A percentile compares a stretch with the other conserved stretches of the same genome.
Conservation (phyloP, 768 basidiomycete genomes). For the Lactarius akahatsu region DNA sequence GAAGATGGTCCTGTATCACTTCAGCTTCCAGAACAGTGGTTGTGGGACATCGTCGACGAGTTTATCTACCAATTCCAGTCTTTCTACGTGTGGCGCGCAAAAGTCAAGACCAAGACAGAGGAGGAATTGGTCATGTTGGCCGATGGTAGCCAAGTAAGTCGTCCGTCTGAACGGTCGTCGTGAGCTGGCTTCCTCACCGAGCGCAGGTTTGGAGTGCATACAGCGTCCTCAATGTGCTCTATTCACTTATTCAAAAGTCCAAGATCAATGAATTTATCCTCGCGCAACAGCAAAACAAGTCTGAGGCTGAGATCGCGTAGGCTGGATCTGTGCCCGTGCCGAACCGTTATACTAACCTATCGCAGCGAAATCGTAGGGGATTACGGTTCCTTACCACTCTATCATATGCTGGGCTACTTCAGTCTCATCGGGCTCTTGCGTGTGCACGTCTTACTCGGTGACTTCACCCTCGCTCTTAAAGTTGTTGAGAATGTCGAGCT, state of each 20-base stretch:
- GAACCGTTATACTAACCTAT: constrained; percentile 6
- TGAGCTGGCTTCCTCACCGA: background rate
- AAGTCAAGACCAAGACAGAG: constrained; percentile 79
- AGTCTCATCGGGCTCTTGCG: constrained; percentile 92
- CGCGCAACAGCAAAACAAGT: constrained; percentile 78
- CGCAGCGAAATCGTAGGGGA: constrained; percentile 82
- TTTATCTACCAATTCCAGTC: constrained; percentile 99
- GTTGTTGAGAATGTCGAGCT: constrained; percentile 94
- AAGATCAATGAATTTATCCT: constrained; percentile 90
- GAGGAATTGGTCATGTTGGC: constrained; percentile 84
- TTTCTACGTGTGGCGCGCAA: constrained; percentile 90
- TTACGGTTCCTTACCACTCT: constrained; percentile 86
- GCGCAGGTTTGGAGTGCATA: constrained; percentile 93
- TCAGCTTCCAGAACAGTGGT: constrained; percentile 94
- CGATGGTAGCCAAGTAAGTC: constrained; percentile 60
- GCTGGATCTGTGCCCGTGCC: constrained; percentile 34
- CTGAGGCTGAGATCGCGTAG: constrained; percentile 79
- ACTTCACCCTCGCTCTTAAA: constrained; percentile 92
- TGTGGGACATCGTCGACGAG: constrained; percentile 97
- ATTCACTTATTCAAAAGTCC: constrained; percentile 97
- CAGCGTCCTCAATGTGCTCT: constrained; percentile 96
- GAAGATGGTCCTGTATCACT: constrained; percentile 86
- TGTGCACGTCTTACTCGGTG: constrained; percentile 94
- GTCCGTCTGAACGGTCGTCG: background rate
- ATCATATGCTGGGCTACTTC: constrained; percentile 96